Evolutionary conservation across 495 filamentous ascomycete species (phyloP).

Genomic region (Tuber borchii): DNA sequence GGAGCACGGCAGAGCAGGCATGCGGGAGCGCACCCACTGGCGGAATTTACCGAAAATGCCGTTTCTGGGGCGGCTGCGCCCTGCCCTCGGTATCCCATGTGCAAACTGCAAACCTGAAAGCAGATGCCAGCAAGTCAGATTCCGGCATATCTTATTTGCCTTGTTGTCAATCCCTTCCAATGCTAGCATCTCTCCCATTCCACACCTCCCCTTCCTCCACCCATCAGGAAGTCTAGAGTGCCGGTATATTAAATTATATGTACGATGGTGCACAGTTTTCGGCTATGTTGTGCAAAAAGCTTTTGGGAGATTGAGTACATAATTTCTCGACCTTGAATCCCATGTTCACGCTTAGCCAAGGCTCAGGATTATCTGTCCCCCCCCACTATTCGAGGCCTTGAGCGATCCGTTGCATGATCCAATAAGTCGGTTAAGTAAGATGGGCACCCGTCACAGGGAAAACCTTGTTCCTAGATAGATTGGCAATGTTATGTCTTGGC

Average conservation of each 20-base stretch:
- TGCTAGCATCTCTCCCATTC: neutral
- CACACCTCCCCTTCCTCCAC: constrained; percentile 9
- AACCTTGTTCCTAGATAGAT: constrained; percentile 24
- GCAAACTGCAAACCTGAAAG: constrained; percentile 8
- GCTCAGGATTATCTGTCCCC: constrained; percentile 12
- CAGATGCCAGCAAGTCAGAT: constrained; percentile 28
- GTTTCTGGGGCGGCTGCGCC: constrained; percentile 31
- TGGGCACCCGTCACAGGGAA: constrained; percentile 30
- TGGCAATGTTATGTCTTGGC: constrained; percentile 3
- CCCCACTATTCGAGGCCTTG: neutral
- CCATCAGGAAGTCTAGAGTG: constrained; percentile 30
- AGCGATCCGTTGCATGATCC: constrained; percentile 38
- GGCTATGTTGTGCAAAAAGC: constrained; percentile 24
- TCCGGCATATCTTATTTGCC: constrained; percentile 23
- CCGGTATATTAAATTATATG: constrained; percentile 30
- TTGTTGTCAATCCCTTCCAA: neutral
- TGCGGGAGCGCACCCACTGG: constrained; percentile 36
- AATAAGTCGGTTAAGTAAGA: constrained; percentile 41
- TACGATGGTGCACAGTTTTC: constrained; percentile 33
- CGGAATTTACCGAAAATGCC: constrained; percentile 38
- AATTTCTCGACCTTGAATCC: constrained; percentile 17
- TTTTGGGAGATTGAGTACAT: constrained; percentile 26
- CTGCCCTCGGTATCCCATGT: constrained; percentile 37
- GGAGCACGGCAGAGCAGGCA: constrained; percentile 38
- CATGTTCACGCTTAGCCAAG: constrained; percentile 20